These are phyloP conservation scores for Dactylellina cionopaga DNA, from an alignment of 2,329 filamentous ascomycete species.

Conservation along the genomic window DNA sequence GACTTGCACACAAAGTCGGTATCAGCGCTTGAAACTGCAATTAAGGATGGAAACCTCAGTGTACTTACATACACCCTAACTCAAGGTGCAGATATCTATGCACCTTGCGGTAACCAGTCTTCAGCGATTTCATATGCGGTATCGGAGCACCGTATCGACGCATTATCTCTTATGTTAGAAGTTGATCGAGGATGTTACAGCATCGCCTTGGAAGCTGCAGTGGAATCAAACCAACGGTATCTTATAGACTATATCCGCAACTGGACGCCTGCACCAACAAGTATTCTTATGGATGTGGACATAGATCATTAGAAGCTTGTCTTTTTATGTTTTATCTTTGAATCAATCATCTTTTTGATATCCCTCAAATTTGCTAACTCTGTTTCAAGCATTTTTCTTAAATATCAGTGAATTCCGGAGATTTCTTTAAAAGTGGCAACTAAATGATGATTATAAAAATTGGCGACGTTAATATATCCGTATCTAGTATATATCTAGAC, in stretches of 20 bases:
- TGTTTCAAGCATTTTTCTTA: no score
- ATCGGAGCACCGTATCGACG: not conserved
- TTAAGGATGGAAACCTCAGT: not conserved
- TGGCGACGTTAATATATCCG: no score
- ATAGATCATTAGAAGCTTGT: no score
- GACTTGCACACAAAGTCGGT: not conserved
- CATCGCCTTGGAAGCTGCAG: not conserved
- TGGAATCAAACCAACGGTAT: not conserved
- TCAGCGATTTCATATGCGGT: constrained; percentile 1
- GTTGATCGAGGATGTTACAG: not conserved
- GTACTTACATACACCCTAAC: not conserved
- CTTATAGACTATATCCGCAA: constrained; percentile 3
- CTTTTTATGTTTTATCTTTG: no score
- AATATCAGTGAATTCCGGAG: no score
- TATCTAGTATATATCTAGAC: no score
- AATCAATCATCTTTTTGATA: no score
- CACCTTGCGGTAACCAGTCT: not conserved
- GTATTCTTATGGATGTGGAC: no score
- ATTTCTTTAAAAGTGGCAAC: no score
- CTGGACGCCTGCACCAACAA: not conserved
- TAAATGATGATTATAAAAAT: no score
- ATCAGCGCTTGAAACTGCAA: not conserved
- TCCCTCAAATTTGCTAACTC: no score
- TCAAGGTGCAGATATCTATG: not conserved
- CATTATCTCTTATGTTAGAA: not conserved